Evolutionary conservation across 768 basidiomycete species (phyloP), one percentile per base, ranked within the genome.

Genomic region (Cyclocybe cylindracea): DNA sequence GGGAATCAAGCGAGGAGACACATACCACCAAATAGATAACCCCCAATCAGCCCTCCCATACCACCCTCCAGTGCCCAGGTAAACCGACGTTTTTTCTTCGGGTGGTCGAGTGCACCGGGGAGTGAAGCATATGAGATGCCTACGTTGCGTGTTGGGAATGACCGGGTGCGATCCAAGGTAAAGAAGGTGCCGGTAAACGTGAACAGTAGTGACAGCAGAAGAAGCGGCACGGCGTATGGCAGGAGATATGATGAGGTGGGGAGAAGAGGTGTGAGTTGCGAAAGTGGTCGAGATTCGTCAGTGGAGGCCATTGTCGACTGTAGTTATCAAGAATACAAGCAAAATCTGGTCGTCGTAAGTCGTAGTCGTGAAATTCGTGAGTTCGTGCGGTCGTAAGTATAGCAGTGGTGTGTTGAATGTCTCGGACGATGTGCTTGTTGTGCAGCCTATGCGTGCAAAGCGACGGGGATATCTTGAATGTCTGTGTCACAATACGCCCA

Each of bases 141-240:
- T 32, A 62, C 61, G 44, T 68, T 70, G 57, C 69, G 68, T 7
- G 68, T 66, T 34, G 80, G 74, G 59, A 89, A 87, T 6, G 80
- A 76, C 36, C 84, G 78, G 16, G 86, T 82, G 37, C 87, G 83
- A 61, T 88, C 86, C 44, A 89, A 77, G 13, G 79, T 87, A 16
- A 88, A 70, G 65, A 89, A 88, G 2, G 85, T 76, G n/a, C 87
- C 86, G n/a, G 84, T 72, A 61, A 87, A 84, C 6, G 79, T 80
- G 35, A 85, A 70, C 18, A 82, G 53, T 37, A 84, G 45, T 8
- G 86, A 87, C 5, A 83, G 52, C 3, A 82, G 63, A 32, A 89
- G 70, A n/a, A 89, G 70, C 45, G 85, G 85, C 24, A 87, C 60
- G 32, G 78, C 60, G 61, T 87, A 87, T 37, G 77, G 77, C 31